phyloP scores from a whole-genome alignment of 345 rosid genomes.

The Schrenkiella parvula region DNA sequence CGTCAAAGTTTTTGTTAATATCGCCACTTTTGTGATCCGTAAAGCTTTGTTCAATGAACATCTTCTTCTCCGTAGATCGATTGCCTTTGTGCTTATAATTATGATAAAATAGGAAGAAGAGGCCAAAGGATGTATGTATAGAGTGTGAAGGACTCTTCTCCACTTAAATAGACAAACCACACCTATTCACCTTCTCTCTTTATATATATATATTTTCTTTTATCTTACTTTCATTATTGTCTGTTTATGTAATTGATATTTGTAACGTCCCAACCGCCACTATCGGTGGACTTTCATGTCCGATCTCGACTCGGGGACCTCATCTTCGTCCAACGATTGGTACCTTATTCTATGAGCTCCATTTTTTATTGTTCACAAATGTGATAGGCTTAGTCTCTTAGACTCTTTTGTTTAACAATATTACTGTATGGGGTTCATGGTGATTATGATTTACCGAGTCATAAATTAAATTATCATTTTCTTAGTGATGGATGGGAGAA shows the following conservation, averaged over 20 bases:
- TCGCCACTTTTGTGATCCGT: slow-evolving; percentile 31
- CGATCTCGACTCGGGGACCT: too few relatives aligned
- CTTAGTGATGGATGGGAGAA: slow-evolving; percentile 29
- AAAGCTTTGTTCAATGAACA: slow-evolving; percentile 40
- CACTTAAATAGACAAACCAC: slow-evolving; percentile 27
- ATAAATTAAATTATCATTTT: background rate
- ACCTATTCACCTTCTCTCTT: background rate
- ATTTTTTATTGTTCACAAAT: background rate
- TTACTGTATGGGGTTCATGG: background rate
- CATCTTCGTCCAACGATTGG: too few relatives aligned
- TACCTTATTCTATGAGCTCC: background rate
- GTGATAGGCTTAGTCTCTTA: background rate
- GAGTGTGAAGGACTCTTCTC: slow-evolving; percentile 13
- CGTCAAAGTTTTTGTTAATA: slow-evolving; percentile 50
- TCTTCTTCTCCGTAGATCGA: slow-evolving; percentile 36
- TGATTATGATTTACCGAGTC: slow-evolving; percentile 1
- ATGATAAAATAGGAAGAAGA: background rate
- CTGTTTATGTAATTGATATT: background rate
- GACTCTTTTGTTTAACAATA: background rate
- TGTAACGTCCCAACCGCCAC: too few relatives aligned
- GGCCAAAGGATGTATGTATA: slow-evolving; percentile 7
- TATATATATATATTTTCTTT: background rate
- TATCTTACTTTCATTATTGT: slow-evolving; percentile 2
- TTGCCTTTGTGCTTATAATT: background rate
- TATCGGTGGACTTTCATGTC: too few relatives aligned